These are phyloP conservation scores for Oryza longistaminata DNA, from an alignment of 176 grass and related monocot species.

Conservation along the genomic window DNA sequence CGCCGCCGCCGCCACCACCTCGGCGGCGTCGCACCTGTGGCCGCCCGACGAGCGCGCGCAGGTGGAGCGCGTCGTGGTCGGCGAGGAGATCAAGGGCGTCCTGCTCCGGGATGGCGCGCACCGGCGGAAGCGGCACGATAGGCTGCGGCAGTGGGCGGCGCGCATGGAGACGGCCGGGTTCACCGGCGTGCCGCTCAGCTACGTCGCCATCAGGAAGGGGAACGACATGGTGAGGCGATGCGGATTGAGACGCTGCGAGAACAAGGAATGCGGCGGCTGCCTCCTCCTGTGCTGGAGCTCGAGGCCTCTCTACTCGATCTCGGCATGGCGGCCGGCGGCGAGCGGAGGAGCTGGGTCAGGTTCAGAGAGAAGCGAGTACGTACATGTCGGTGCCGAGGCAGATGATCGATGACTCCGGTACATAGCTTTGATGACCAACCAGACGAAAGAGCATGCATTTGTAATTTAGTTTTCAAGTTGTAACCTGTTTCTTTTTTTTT, in stretches of 20 bases:
- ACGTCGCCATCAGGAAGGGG: neutral
- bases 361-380: slow-evolving; percentile 34
- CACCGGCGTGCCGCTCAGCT: slow-evolving; percentile 29
- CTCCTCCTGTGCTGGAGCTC: slow-evolving; percentile 38
- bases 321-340: slow-evolving; percentile 34
- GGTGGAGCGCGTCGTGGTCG: slow-evolving; percentile 36
- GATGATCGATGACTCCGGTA: slow-evolving; percentile 31
- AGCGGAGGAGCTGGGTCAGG: neutral
- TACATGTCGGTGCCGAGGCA: slow-evolving; percentile 42
- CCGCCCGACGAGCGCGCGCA: neutral
- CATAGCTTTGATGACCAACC: neutral
- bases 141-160: slow-evolving; percentile 34
- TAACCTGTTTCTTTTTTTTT: too few relatives aligned
- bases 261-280: neutral
- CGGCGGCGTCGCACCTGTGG: neutral
- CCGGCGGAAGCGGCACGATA: slow-evolving; percentile 42
- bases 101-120: slow-evolving; percentile 14
- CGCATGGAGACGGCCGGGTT: slow-evolving; percentile 40
- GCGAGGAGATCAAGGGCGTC: slow-evolving; percentile 40
- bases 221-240: neutral
- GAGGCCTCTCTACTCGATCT: slow-evolving; percentile 34
- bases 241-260: neutral
- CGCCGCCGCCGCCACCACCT: neutral
- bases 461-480: too few relatives aligned
- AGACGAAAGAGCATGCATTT: too few relatives aligned